Evolutionary conservation across 2,329 filamentous ascomycete species (phyloP), one percentile per base, ranked within the genome.

Genomic region (Alternaria gaisen): DNA sequence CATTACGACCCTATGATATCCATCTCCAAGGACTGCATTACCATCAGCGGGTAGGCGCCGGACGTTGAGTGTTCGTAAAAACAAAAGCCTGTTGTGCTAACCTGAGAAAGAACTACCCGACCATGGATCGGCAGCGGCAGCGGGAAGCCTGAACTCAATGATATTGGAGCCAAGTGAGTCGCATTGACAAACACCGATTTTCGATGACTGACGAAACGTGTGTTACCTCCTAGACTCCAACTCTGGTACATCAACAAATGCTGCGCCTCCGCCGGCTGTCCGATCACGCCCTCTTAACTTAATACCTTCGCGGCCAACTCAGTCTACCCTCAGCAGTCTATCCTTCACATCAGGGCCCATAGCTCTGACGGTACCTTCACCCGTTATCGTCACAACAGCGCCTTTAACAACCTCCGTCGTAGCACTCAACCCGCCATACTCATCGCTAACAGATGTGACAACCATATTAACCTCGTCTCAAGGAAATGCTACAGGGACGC

Each of bases 21-120:
- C 22, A 57, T 48, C 51, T 56, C 56, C 22, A 28, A 30, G 43
- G 36, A 36, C 32, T 59, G 61, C 69, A 42, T 53, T 66, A 47
- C 60, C 62, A 52, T 67, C 66, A 60, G 62, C 60, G 62, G 63
- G 72, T 75, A 73, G 53, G 71, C 53, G 36, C 48, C 22, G 52
- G 56, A 26, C 30, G 5, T 55, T 46, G n/a, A n/a, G 12, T 43
- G 44, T 63, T 64, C 46, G 50, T 52, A 7, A 7, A 40, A 46
- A 46, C 41, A 11, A 57, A 53, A 20, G 12, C 48, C 28, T 40
- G 8, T 55, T 53, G 52, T 46, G 48, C 70, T 75, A 42, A 73
- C 68, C 52, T 34, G 26, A 62, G 22, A 53, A 57, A 74, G 69
- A 47, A 42, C 36, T 44, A 28, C 53, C 53, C 40, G 62, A 64